Base-by-base conservation (phyloP, 768 basidiomycete genomes). In the Podaxis sp. region DNA sequence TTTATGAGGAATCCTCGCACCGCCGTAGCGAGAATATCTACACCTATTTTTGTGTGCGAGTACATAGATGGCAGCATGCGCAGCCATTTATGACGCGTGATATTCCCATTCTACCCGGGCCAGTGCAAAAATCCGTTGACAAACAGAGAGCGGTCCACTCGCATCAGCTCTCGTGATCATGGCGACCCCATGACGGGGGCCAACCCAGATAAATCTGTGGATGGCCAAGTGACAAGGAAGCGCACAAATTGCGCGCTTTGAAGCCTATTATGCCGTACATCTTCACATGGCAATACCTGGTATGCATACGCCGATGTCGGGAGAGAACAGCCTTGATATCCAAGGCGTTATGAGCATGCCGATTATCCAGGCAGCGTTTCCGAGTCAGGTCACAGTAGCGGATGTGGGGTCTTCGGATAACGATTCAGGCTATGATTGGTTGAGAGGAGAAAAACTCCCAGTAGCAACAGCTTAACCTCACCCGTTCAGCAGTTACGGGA, bases 31-130 rank as follows among this genome's bases (percentile, higher is more conserved):
- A 32, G 9, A 59, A 14, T 21, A 18, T 27, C 18, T 37, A 11
- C 16, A 35, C 52, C 36, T 54, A 54, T 61, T 55, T 51, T 54
- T 51, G 44, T 18, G 42, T 48, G 52, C n/a, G 59, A 47, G 51
- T n/a, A 36, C n/a, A 40, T 10, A 5, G 46, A 48, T 42, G 32
- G 28, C 52, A 46, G 21, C 52, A 42, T 47, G 52, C 59, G 53
- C 59, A 61, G 51, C 59, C 59, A 23, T 25, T 14, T 46, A 47
- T 55, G 59, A 18, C 16, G 28, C 7, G 7, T 40, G 18, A 53
- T 23, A 11, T 51, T 51, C 59, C 53, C 42, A 48, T 18, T 48
- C 38, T 36, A 37, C 25, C 51, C 38, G 28, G 35, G 2, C 13
- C 27, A 53, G 14, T 28, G 32, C 18, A 57, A 16, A 4, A 57